A percentile compares a stretch with the other conserved stretches of the same genome.
These are phyloP conservation scores for Debaryomyces subglobosus DNA, from an alignment of 1,139 yeast species.

Conservation along the genomic window DNA sequence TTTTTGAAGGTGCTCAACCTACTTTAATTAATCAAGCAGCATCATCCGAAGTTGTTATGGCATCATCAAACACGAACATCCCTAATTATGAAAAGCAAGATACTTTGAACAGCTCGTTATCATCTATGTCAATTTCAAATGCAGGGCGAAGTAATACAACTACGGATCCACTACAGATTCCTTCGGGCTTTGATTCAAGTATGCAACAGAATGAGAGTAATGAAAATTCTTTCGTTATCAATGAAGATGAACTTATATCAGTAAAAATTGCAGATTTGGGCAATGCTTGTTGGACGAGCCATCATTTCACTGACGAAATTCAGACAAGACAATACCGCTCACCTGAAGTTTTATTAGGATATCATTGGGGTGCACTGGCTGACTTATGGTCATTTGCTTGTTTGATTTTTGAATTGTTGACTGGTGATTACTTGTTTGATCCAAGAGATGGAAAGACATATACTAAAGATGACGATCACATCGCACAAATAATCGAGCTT, in stretches of 20 bases:
- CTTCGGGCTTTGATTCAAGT: slow-evolving; percentile 16
- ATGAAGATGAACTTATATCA: slow-evolving; percentile 50
- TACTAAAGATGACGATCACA: slow-evolving; percentile 52
- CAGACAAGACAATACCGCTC: slow-evolving; percentile 54
- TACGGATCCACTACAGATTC: slow-evolving; percentile 29
- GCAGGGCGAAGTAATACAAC: slow-evolving; percentile 22
- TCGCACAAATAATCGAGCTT: slow-evolving; percentile 52
- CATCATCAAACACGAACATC: slow-evolving; percentile 1
- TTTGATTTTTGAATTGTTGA: slow-evolving; percentile 47
- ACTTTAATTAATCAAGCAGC: neutral
- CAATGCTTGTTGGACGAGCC: slow-evolving; percentile 53
- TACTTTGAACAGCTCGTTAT: slow-evolving; percentile 41
- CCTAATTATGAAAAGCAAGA: slow-evolving; percentile 13
- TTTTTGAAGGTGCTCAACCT: slow-evolving; percentile 18
- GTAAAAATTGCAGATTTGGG: slow-evolving; percentile 56
- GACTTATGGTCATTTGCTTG: slow-evolving; percentile 56
- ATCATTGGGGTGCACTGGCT: slow-evolving; percentile 54
- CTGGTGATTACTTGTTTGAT: slow-evolving; percentile 53
- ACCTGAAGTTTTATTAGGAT: slow-evolving; percentile 51
- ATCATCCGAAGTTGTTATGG: slow-evolving; percentile 2
- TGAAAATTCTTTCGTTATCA: slow-evolving; percentile 27
- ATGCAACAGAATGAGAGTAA: slow-evolving; percentile 1
- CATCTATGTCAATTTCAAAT: slow-evolving; percentile 47
- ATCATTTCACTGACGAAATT: slow-evolving; percentile 54
- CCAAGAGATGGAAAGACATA: slow-evolving; percentile 51